These are phyloP conservation scores for Amoebophrya sp. DNA, from an alignment of 169 alveolate species.

Conservation along the genomic window DNA sequence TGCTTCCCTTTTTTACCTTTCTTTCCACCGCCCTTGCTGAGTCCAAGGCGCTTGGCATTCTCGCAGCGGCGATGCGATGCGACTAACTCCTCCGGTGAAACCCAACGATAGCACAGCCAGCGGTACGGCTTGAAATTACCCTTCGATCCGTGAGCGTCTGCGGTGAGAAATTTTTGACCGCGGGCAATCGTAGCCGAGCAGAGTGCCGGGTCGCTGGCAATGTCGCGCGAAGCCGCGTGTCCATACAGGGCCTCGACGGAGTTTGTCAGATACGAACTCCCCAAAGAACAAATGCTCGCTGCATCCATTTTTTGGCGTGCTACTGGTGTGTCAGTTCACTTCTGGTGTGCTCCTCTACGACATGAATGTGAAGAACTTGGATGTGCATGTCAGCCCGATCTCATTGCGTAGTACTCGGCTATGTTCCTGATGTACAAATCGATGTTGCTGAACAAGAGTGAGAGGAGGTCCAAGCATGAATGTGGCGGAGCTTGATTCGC, in stretches of 20 bases:
- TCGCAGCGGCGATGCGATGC: neutral
- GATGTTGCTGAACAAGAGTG: too few species aligned
- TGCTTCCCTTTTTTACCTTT: neutral
- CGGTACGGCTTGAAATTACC: conserved; percentile 9
- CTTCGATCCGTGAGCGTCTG: neutral
- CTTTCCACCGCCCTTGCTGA: neutral
- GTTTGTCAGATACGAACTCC: conserved; percentile 2
- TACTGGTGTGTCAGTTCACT: too few species aligned
- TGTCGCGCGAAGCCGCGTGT: conserved; percentile 16
- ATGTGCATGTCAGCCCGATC: too few species aligned
- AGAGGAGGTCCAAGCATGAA: too few species aligned
- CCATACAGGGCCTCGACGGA: conserved; percentile 10
- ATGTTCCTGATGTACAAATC: too few species aligned
- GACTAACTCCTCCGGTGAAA: neutral
- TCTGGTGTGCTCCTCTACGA: too few species aligned
- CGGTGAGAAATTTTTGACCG: conserved; percentile 10
- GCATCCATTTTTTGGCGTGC: too few species aligned
- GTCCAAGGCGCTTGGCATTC: too few species aligned
- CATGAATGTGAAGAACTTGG: too few species aligned
- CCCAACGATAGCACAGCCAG: conserved; percentile 7
- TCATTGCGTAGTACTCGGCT: too few species aligned
- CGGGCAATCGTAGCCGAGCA: neutral
- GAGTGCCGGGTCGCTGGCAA: neutral
- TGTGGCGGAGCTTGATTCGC: too few species aligned
- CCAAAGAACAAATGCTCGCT: neutral